A percentile compares a stretch with the other conserved stretches of the same genome.
These are phyloP conservation scores for Buxus sempervirens DNA, from an alignment of 164 flowering plant species.

Conservation along the genomic window DNA sequence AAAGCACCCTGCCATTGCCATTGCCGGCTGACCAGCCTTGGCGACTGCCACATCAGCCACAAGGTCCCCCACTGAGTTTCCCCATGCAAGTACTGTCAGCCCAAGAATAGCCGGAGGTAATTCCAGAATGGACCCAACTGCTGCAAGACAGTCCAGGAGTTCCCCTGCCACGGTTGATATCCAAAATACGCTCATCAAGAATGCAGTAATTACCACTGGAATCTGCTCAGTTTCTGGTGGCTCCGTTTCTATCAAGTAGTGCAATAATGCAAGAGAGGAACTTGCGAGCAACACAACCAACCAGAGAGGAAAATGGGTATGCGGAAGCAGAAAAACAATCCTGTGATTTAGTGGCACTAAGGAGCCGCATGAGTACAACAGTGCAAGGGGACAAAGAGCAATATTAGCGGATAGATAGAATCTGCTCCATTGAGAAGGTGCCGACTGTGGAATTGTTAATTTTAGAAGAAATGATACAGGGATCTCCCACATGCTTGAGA, in stretches of 20 bases:
- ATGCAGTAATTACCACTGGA: constrained; percentile 55
- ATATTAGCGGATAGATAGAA: constrained; percentile 79
- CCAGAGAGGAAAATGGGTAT: constrained; percentile 84
- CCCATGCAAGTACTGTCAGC: constrained; percentile 97
- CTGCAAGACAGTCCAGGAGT: constrained; percentile 78
- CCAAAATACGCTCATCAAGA: constrained; percentile 98
- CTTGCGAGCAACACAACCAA: constrained; percentile 56
- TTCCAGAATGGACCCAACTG: constrained; percentile 64
- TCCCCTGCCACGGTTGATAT: constrained; percentile 94
- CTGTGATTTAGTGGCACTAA: constrained; percentile 73
- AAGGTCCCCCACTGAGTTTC: constrained; percentile 98
- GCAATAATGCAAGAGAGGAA: constrained; percentile 63
- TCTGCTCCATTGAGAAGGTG: constrained; percentile 81
- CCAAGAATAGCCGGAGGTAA: constrained; percentile 86
- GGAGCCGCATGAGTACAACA: constrained; percentile 70
- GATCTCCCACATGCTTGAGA: constrained; percentile 60
- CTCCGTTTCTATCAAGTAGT: constrained; percentile 66
- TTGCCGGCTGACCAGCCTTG: constrained; percentile 93
- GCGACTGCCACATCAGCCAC: constrained; percentile 99
- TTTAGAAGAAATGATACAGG: constrained; percentile 71
- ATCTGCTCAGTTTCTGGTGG: constrained; percentile 75
- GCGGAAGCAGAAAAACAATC: constrained; percentile 62
- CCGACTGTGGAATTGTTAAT: constrained; percentile 74
- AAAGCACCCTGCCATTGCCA: constrained; percentile 99
- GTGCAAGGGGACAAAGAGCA: constrained; percentile 76